Evolutionary conservation across 305 asterid species (phyloP).

Genomic region (Monarda citriodora): DNA sequence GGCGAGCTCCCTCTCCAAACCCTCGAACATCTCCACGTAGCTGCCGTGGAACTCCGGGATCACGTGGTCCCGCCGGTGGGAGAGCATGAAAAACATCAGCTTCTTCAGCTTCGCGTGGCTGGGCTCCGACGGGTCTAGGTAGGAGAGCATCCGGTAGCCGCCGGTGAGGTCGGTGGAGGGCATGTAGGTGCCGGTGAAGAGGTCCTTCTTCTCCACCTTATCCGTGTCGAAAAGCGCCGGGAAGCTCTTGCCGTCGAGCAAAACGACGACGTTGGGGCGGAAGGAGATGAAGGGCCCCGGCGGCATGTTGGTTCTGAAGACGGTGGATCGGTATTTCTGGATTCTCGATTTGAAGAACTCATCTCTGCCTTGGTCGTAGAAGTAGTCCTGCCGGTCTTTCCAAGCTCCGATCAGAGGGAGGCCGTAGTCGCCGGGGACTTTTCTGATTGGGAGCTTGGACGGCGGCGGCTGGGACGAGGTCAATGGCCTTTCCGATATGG

Average conservation of each 20-base stretch:
- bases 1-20: constrained; percentile 49
- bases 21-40: constrained; percentile 46
- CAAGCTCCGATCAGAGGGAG: constrained; percentile 69
- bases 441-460: constrained; percentile 39
- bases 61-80: constrained; percentile 60
- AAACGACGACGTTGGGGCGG: constrained; percentile 60
- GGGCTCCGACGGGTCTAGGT: constrained; percentile 87
- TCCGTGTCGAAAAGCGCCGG: constrained; percentile 72
- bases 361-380: constrained; percentile 81
- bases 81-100: constrained; percentile 58
- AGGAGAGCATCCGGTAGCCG: constrained; percentile 73
- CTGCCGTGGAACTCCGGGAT: constrained; percentile 62
- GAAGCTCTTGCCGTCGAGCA: constrained; percentile 82
- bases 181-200: constrained; percentile 84
- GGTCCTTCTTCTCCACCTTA: constrained; percentile 72
- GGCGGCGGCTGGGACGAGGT: constrained; percentile 17
- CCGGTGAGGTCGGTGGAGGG: constrained; percentile 84
- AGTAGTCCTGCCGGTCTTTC: constrained; percentile 76
- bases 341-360: constrained; percentile 75
- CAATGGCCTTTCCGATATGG: constrained; percentile 40
- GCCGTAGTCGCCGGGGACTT: constrained; percentile 83
- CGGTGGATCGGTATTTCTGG: constrained; percentile 63
- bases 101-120: constrained; percentile 66
- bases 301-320: constrained; percentile 80
- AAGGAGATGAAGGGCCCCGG: constrained; percentile 64